Evolutionary conservation across 2,329 filamentous ascomycete genomes (phyloP).

Genomic region (Knufia fluminis): DNA sequence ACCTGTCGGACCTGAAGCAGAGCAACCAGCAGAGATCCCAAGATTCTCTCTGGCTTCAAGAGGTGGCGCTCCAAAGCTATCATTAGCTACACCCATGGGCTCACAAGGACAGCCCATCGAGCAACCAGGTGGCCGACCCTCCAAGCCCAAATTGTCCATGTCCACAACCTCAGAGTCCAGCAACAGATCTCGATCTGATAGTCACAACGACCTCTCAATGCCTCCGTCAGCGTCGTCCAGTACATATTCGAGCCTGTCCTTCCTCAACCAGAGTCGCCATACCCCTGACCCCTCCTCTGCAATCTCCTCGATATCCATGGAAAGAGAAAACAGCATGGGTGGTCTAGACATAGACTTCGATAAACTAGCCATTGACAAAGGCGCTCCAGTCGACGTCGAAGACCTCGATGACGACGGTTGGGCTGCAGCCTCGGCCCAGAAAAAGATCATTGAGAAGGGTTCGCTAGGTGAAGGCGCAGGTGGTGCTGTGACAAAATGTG

Average conservation of each 20-base stretch:
- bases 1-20: slow-evolving; percentile 53
- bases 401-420: slow-evolving; percentile 92
- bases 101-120: slow-evolving; percentile 64
- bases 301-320: slow-evolving; percentile 70
- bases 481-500: slow-evolving; percentile 85
- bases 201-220: slow-evolving; percentile 71
- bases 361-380: slow-evolving; percentile 71
- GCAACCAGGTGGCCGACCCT: slow-evolving; percentile 42
- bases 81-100: slow-evolving; percentile 81
- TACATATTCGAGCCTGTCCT: slow-evolving; percentile 72
- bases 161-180: slow-evolving; percentile 63
- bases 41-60: slow-evolving; percentile 27
- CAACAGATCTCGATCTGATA: slow-evolving; percentile 71
- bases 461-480: slow-evolving; percentile 90
- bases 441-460: slow-evolving; percentile 78
- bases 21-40: slow-evolving; percentile 30
- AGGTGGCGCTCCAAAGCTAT: slow-evolving; percentile 59
- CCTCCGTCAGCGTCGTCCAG: slow-evolving; percentile 81
- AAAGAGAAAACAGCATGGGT: slow-evolving; percentile 71
- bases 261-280: slow-evolving; percentile 59
- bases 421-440: slow-evolving; percentile 83
- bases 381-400: slow-evolving; percentile 77
- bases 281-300: slow-evolving; percentile 81
- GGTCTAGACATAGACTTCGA: slow-evolving; percentile 69
- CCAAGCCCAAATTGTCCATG: slow-evolving; percentile 12